Evolutionary conservation across 805 yeast genomes (phyloP).

Genomic region (Kluyveromyces aestuarii): DNA sequence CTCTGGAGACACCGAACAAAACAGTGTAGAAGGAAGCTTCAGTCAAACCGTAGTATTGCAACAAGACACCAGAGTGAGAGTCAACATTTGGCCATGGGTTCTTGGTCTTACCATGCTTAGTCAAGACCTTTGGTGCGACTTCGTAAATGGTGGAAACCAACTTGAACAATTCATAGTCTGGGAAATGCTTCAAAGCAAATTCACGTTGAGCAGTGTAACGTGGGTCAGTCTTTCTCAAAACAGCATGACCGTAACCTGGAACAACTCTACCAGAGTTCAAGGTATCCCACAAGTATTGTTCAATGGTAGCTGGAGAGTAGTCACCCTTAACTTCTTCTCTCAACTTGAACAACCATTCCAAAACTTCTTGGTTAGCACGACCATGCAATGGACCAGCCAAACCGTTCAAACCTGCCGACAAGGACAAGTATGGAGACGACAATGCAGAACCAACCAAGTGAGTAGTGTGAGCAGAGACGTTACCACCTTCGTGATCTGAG

Average conservation of each 20-base stretch:
- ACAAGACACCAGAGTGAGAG: conserved; percentile 77
- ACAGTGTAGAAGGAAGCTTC: conserved; percentile 82
- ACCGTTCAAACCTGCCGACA: conserved; percentile 74
- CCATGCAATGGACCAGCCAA: conserved; percentile 85
- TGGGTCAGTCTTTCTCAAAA: conserved; percentile 77
- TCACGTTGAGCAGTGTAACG: conserved; percentile 81
- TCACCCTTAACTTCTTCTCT: conserved; percentile 52
- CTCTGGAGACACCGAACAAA: conserved; percentile 79
- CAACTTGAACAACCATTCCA: conserved; percentile 70
- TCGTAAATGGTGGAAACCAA: conserved; percentile 69
- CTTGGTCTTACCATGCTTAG: conserved; percentile 83
- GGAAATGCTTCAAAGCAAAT: conserved; percentile 67
- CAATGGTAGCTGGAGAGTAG: conserved; percentile 55
- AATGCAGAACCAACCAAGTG: conserved; percentile 78
- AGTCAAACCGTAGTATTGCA: conserved; percentile 78
- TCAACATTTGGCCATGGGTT: conserved; percentile 93
- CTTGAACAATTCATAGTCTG: conserved; percentile 71
- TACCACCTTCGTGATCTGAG: conserved; percentile 86
- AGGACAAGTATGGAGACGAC: conserved; percentile 65
- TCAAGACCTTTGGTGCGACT: conserved; percentile 74
- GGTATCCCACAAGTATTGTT: conserved; percentile 60
- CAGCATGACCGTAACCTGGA: conserved; percentile 89
- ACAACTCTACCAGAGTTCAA: conserved; percentile 68
- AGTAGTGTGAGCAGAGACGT: conserved; percentile 74
- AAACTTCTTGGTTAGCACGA: conserved; percentile 77